Conservation (phyloP, 2,329 filamentous ascomycete genomes). For the Xylariaceae sp. region DNA sequence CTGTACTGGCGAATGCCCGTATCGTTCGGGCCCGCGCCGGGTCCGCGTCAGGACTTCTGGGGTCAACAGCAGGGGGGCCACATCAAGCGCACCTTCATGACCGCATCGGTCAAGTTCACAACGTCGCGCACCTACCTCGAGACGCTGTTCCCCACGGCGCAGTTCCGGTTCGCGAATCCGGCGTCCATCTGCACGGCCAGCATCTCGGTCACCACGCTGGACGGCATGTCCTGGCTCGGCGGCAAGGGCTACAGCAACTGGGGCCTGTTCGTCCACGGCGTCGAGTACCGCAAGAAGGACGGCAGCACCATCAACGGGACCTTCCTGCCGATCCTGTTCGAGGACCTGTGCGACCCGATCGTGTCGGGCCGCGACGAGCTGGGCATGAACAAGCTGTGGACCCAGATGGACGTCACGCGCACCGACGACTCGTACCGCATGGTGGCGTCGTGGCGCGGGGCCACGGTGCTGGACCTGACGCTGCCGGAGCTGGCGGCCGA, state of each 20-base stretch:
- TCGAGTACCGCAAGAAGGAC: conserved; percentile 45
- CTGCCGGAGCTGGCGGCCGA: conserved; percentile 27
- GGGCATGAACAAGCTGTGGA: conserved; percentile 53
- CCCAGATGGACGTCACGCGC: conserved; percentile 38
- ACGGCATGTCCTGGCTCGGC: conserved; percentile 53
- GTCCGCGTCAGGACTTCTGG: conserved; percentile 31
- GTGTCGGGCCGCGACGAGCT: conserved; percentile 52
- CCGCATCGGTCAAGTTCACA: conserved; percentile 41
- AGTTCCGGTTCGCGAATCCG: conserved; percentile 33
- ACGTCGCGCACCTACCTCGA: conserved; percentile 41
- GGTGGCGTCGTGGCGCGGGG: conserved; percentile 33
- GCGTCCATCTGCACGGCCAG: conserved; percentile 37
- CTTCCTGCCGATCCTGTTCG: conserved; percentile 51
- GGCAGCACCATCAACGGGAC: conserved; percentile 41
- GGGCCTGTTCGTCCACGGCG: conserved; percentile 55
- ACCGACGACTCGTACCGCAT: conserved; percentile 26
- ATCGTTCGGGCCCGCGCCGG: conserved; percentile 38
- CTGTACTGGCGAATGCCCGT: conserved; percentile 37
- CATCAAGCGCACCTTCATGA: conserved; percentile 31
- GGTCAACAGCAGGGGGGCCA: conserved; percentile 13
- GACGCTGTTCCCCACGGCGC: conserved; percentile 35
- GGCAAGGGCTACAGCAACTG: conserved; percentile 50
- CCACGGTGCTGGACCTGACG: conserved; percentile 31
- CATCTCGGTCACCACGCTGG: conserved; percentile 33
- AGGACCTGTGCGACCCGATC: conserved; percentile 52